These are phyloP conservation scores for Botrytis tulipae DNA, from an alignment of 2,329 filamentous ascomycete species.

Conservation along the genomic window DNA sequence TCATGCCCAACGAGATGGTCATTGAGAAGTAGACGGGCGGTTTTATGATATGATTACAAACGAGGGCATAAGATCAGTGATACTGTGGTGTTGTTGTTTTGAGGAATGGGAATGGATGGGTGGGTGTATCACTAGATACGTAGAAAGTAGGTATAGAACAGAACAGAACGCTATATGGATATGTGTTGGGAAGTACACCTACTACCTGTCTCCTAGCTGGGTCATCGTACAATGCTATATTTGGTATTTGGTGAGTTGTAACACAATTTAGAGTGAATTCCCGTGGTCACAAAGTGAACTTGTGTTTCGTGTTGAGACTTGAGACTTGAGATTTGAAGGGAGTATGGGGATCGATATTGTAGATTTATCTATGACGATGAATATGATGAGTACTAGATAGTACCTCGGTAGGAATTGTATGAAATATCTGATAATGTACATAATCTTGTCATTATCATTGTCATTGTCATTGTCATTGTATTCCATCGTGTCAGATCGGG, in stretches of 20 bases:
- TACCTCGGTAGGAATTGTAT: neutral
- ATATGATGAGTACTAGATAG: neutral
- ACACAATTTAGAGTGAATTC: neutral
- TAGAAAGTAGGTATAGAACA: neutral
- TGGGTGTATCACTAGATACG: neutral
- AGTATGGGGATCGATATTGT: neutral
- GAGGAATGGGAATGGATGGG: neutral
- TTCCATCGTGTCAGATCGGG: neutral
- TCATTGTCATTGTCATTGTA: neutral
- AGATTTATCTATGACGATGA: neutral
- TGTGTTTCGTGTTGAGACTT: neutral
- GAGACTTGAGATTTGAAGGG: neutral
- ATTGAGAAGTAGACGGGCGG: neutral
- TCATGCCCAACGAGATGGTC: slow-evolving; percentile 12
- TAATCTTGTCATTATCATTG: neutral
- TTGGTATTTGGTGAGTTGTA: neutral
- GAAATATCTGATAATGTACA: neutral
- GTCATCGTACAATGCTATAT: neutral
- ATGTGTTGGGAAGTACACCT: neutral
- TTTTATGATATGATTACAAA: slow-evolving; percentile 1
- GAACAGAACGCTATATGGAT: neutral
- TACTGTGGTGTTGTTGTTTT: neutral
- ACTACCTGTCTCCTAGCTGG: neutral
- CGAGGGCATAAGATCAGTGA: neutral
- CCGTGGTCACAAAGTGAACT: neutral